These are phyloP conservation scores for Cryphonectria radicalis DNA, from an alignment of 2,329 filamentous ascomycete species.

Conservation along the genomic window DNA sequence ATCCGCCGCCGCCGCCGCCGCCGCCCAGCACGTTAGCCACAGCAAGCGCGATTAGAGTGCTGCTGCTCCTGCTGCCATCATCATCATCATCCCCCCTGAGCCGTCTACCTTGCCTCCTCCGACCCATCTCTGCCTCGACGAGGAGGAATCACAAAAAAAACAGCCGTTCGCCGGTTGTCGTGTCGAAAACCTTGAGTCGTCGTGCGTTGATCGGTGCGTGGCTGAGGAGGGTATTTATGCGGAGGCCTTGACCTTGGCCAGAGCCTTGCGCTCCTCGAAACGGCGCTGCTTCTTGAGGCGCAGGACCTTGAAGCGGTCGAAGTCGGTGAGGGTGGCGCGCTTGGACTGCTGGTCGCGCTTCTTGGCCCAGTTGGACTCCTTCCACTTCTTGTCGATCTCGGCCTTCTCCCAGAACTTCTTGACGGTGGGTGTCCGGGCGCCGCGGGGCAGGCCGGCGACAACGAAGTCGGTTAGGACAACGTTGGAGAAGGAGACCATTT, in stretches of 20 bases:
- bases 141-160: slow-evolving; percentile 19
- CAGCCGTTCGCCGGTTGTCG: slow-evolving; percentile 37
- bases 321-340: slow-evolving; percentile 92
- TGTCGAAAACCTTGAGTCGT: slow-evolving; percentile 24
- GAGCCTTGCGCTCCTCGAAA: slow-evolving; percentile 96
- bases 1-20: slow-evolving; percentile 17
- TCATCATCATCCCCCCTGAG: slow-evolving; percentile 10
- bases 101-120: slow-evolving; percentile 20
- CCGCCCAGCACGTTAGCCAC: slow-evolving; percentile 21
- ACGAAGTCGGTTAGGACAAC: slow-evolving; percentile 88
- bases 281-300: slow-evolving; percentile 99
- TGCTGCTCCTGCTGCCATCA: slow-evolving; percentile 22
- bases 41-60: background rate
- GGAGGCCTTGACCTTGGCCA: slow-evolving; percentile 87
- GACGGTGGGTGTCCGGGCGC: slow-evolving; percentile 79
- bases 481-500: slow-evolving; percentile 80
- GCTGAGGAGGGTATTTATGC: slow-evolving; percentile 58
- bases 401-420: slow-evolving; percentile 89
- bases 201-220: slow-evolving; percentile 35
- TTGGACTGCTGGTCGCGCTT: slow-evolving; percentile 83
- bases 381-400: slow-evolving; percentile 92
- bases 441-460: slow-evolving; percentile 84
- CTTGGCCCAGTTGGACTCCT: slow-evolving; percentile 91
- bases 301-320: slow-evolving; percentile 99
- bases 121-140: slow-evolving; percentile 31